These are phyloP conservation scores for Eimeria maxima DNA, from an alignment of 169 alveolate genomes.

Conservation along the genomic window DNA sequence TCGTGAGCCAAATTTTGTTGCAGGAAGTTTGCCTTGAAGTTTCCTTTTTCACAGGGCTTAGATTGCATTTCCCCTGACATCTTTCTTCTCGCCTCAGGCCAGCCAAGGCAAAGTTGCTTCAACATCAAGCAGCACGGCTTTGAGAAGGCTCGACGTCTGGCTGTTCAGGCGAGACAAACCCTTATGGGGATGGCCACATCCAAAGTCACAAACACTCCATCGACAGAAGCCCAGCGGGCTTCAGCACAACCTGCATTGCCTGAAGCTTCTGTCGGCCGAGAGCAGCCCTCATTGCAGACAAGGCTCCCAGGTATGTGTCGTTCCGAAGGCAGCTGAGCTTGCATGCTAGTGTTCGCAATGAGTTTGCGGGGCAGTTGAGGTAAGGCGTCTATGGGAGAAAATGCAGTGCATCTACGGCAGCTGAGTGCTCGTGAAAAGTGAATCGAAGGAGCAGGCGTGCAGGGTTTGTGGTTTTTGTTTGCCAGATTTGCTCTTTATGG, in stretches of 20 bases:
- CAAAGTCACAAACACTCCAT: not conserved
- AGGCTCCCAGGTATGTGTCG: conserved; percentile 41
- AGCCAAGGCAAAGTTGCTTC: conserved; percentile 79
- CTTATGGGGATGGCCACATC: conserved; percentile 75
- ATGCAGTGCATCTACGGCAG: not conserved
- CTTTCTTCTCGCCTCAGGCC: conserved; percentile 49
- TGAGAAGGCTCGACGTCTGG: conserved; percentile 79
- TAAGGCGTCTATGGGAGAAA: not conserved
- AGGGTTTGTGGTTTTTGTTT: not conserved
- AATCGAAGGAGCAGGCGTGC: not conserved
- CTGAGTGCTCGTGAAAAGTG: not conserved
- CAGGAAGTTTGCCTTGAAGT: not conserved
- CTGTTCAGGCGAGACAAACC: conserved; percentile 75
- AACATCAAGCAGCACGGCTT: conserved; percentile 77
- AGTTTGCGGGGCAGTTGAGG: not conserved
- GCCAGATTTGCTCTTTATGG: conserved; percentile 64
- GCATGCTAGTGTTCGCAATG: not conserved
- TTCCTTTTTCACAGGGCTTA: not conserved
- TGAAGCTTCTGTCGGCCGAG: conserved; percentile 39
- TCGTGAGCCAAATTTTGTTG: not conserved
- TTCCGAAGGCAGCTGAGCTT: not conserved
- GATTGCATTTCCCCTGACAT: not conserved
- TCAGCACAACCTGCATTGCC: conserved; percentile 65
- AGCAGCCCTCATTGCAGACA: conserved; percentile 37
- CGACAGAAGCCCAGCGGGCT: conserved; percentile 50